Evolutionary conservation across 2,329 filamentous ascomycete genomes (phyloP).

Genomic region (Alternaria tenuissima): DNA sequence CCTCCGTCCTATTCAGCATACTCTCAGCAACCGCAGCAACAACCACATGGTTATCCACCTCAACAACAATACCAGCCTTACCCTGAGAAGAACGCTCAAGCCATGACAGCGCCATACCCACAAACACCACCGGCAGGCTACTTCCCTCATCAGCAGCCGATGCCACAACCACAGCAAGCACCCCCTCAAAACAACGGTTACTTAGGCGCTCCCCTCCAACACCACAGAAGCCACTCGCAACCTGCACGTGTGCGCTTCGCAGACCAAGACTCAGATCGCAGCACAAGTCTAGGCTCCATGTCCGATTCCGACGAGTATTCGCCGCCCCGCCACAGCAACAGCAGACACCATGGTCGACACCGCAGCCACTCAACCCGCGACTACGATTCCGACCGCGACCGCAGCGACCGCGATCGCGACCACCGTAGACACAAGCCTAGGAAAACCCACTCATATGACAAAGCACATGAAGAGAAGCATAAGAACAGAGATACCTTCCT

Average conservation of each 20-base stretch:
- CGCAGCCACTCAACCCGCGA: conserved; percentile 5
- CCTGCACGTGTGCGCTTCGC: conserved; percentile 45
- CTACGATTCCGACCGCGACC: conserved; percentile 12
- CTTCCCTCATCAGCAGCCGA: conserved; percentile 13
- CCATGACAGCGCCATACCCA: conserved; percentile 23
- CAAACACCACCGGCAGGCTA: conserved; percentile 32
- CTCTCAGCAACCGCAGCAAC: conserved; percentile 33
- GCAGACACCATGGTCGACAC: conserved; percentile 24
- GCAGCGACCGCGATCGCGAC: conserved; percentile 2
- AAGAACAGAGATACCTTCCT: conserved; percentile 53
- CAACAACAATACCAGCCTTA: conserved; percentile 15
- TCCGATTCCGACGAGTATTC: conserved; percentile 31
- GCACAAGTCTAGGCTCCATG: conserved; percentile 26
- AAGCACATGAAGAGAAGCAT: conserved; percentile 24
- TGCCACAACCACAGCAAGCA: conserved; percentile 15
- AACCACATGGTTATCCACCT: conserved; percentile 32
- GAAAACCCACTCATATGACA: conserved; percentile 11
- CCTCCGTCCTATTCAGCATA: conserved; percentile 19
- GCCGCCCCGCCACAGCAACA: conserved; percentile 20
- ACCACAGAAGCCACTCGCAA: conserved; percentile 41
- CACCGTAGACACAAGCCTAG: conserved; percentile 1
- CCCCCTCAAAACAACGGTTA: conserved; percentile 29
- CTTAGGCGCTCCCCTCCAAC: conserved; percentile 39
- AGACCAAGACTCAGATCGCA: conserved; percentile 32
- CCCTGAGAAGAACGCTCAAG: conserved; percentile 15